Conservation (phyloP, 768 basidiomycete genomes). For the Jaapia argillacea region DNA sequence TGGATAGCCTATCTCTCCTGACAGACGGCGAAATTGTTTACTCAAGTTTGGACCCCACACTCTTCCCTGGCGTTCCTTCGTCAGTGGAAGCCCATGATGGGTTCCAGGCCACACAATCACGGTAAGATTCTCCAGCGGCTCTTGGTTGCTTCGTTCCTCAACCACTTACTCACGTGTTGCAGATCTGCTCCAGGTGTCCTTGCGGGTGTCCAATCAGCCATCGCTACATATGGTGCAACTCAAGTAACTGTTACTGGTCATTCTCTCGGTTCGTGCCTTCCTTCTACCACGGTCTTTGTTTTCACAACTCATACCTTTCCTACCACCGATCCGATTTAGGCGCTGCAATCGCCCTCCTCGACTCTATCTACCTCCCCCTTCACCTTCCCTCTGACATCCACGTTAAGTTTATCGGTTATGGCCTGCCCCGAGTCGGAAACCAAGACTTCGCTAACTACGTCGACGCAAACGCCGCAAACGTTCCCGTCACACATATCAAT, state of each 20-base stretch:
- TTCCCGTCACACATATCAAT: slow-evolving; percentile 41
- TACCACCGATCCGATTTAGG: slow-evolving; percentile 8
- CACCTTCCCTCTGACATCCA: slow-evolving; percentile 22
- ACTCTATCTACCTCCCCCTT: slow-evolving; percentile 29
- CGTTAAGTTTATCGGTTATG: slow-evolving; percentile 23
- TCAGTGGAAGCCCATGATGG: slow-evolving; percentile 40
- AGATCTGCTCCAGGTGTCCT: neutral
- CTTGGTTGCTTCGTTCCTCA: neutral
- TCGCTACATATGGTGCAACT: neutral
- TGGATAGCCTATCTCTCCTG: slow-evolving; percentile 27
- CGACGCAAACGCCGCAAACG: slow-evolving; percentile 11
- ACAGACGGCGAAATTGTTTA: slow-evolving; percentile 37
- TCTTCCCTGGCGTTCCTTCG: slow-evolving; percentile 45
- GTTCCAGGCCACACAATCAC: slow-evolving; percentile 40
- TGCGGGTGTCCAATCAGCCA: neutral
- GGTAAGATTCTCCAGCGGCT: neutral
- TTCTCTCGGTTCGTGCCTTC: neutral
- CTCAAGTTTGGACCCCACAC: slow-evolving; percentile 26
- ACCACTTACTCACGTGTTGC: neutral
- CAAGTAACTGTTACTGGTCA: neutral
- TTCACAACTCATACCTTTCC: neutral
- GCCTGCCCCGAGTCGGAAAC: slow-evolving; percentile 23
- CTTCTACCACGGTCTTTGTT: neutral
- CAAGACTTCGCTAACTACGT: slow-evolving; percentile 14
- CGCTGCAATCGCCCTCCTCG: slow-evolving; percentile 27